A percentile compares a stretch with the other conserved stretches of the same genome.
Evolutionary conservation across 495 filamentous ascomycete species (phyloP).

Genomic region (Penicillium verhagenii): DNA sequence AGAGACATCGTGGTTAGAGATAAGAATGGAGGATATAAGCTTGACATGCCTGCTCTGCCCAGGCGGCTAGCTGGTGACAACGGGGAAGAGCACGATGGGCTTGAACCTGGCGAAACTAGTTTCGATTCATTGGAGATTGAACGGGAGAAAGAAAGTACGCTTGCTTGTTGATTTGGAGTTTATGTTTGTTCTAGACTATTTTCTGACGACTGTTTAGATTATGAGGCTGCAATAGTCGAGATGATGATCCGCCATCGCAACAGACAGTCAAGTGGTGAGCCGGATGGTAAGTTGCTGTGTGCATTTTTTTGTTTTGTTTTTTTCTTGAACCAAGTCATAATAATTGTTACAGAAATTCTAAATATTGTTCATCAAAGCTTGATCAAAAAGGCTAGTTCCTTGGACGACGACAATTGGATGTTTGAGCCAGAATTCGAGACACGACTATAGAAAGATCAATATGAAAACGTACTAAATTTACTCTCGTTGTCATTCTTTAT

Average conservation of each 20-base stretch:
- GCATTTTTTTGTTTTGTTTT: neutral
- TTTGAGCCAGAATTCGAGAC: slow-evolving; percentile 68
- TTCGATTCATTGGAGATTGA: slow-evolving; percentile 25
- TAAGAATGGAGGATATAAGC: slow-evolving; percentile 68
- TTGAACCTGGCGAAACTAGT: slow-evolving; percentile 22
- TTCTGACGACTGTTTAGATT: slow-evolving; percentile 33
- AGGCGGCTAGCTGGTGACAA: slow-evolving; percentile 52
- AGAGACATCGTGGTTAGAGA: slow-evolving; percentile 75
- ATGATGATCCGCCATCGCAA: slow-evolving; percentile 61
- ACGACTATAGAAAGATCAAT: neutral
- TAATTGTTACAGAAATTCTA: slow-evolving; percentile 59
- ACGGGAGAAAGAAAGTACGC: slow-evolving; percentile 50
- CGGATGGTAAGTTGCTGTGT: slow-evolving; percentile 55
- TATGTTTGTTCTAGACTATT: neutral
- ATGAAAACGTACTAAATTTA: neutral
- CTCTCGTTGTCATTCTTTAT: slow-evolving; percentile 17
- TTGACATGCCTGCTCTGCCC: slow-evolving; percentile 64
- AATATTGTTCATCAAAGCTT: slow-evolving; percentile 70
- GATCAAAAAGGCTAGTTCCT: slow-evolving; percentile 63
- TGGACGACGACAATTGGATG: slow-evolving; percentile 90
- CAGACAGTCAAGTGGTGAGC: slow-evolving; percentile 59
- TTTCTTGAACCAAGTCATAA: neutral
- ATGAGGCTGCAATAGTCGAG: slow-evolving; percentile 49
- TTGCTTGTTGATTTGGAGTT: neutral
- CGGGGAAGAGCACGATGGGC: slow-evolving; percentile 49